Base-by-base conservation (phyloP, 306 rosid species). In the Cucumis melo region DNA sequence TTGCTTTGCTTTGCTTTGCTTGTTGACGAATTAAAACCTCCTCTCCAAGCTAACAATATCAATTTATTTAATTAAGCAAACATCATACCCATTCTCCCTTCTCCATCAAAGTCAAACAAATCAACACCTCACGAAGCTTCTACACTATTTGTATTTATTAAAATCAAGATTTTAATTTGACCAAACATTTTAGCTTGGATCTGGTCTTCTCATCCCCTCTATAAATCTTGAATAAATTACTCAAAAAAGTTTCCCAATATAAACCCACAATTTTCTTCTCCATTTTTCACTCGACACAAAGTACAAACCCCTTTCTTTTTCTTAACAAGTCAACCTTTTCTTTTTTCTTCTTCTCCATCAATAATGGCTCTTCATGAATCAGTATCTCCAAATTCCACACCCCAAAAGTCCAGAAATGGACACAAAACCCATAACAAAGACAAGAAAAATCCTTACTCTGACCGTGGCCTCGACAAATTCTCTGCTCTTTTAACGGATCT, bases 401-500 rank as follows among this genome's bases (percentile, higher is more conserved):
- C 94, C 0, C 85, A 48, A 79, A 89, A 78, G 36, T 77, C 90
- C 16, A 88, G 82, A 74, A 83, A 10, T 2, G 66, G 77, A 50
- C 41, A 67, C 5, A 83, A 55, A 42, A 23, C 32, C 53, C 79
- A 82, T 32, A 51, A 46, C 73, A 83, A 77, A 77, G 80, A 75
- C 59, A 82, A 73, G 81, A 91, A 83, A 77, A 85, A 95, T 74
- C 99, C 99, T 0, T 95, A 87, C 73, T 78, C 99, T 8, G 76
- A 77, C 9, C 81, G 90, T 13, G 99, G 99, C 41, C 88, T 88
- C 0, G 99, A 95, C 75, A 92, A 90, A 38, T 95, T 95, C 77
- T 90, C 99, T 41, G 89, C 83, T 1, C 96, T 92, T 29, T 27
- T 95, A 21, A 88, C 90, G 5, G 98, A 95, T 81, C 96, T 95